Evolutionary conservation across 2,329 filamentous ascomycete species (phyloP).

Genomic region (Lecanicillium sp.): DNA sequence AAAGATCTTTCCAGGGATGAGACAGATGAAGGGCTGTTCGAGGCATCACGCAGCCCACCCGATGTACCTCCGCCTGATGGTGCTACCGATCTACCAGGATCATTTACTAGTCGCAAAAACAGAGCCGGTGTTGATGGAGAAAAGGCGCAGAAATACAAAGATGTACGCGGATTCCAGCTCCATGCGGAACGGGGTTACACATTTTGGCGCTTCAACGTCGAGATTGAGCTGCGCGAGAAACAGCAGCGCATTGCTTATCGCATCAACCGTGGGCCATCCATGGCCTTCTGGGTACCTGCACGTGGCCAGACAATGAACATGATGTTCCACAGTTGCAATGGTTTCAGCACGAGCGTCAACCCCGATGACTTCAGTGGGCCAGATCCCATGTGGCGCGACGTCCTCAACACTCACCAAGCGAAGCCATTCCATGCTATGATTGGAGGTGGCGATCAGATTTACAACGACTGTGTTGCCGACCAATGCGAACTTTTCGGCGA

Average conservation of each 20-base stretch:
- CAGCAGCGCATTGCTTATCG: conserved; percentile 90
- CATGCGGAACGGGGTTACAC: conserved; percentile 83
- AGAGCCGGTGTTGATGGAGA: conserved; percentile 66
- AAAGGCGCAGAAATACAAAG: conserved; percentile 71
- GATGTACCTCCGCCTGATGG: conserved; percentile 39
- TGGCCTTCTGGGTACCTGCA: conserved; percentile 91
- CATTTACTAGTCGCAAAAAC: conserved; percentile 48
- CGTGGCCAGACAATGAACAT: conserved; percentile 88
- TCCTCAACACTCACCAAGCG: conserved; percentile 85
- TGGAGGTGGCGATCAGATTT: conserved; percentile 93
- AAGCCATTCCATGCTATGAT: conserved; percentile 97
- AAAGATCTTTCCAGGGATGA: conserved; percentile 75
- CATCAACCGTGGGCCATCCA: conserved; percentile 84
- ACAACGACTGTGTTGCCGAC: conserved; percentile 79
- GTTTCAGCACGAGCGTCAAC: conserved; percentile 78
- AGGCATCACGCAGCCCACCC: conserved; percentile 52
- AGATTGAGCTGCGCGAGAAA: conserved; percentile 72
- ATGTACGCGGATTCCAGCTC: conserved; percentile 74
- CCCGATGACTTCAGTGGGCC: conserved; percentile 80
- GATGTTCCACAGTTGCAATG: conserved; percentile 98
- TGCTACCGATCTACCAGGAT: conserved; percentile 43
- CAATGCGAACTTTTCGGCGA: conserved; percentile 71
- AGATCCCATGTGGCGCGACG: conserved; percentile 94
- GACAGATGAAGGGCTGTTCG: conserved; percentile 76
- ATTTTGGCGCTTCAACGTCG: conserved; percentile 96